A percentile compares a stretch with the other conserved stretches of the same genome.
These are phyloP conservation scores for Ilyonectria sp. DNA, from an alignment of 2,329 filamentous ascomycete genomes.

Conservation along the genomic window DNA sequence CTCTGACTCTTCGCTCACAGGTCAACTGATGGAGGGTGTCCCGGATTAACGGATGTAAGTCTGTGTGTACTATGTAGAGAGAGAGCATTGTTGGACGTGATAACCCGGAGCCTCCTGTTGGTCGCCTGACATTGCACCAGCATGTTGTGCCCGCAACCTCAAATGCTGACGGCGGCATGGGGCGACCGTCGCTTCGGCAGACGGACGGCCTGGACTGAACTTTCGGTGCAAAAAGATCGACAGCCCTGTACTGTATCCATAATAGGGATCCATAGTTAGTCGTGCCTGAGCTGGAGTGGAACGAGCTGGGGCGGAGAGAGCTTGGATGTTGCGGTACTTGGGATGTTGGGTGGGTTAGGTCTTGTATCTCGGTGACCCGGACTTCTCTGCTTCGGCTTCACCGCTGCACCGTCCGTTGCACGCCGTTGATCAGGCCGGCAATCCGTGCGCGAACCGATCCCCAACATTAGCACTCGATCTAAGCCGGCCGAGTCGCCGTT, in stretches of 20 bases:
- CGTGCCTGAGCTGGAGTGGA: background rate
- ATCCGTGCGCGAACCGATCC: background rate
- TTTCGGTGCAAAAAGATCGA: background rate
- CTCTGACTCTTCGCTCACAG: constrained; percentile 13
- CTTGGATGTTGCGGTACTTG: background rate
- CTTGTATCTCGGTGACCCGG: background rate
- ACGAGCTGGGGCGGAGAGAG: background rate
- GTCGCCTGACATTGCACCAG: constrained; percentile 9
- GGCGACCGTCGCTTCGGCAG: background rate
- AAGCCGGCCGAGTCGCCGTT: background rate
- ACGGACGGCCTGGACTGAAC: background rate
- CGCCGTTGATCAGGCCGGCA: background rate
- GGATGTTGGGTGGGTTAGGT: background rate
- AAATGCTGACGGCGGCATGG: constrained; percentile 15
- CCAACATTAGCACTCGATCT: background rate
- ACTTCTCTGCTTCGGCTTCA: background rate
- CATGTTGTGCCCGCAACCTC: constrained; percentile 17
- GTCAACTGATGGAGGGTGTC: constrained; percentile 17
- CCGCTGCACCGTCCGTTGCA: background rate
- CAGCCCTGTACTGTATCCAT: background rate
- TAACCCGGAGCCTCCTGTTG: constrained; percentile 7
- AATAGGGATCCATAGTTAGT: background rate
- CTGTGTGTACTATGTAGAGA: background rate
- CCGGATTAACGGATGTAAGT: constrained; percentile 18
- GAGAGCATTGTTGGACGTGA: constrained; percentile 7